Base-by-base conservation (phyloP, 2,329 filamentous ascomycete species). In the Dactylella cylindrospora region DNA sequence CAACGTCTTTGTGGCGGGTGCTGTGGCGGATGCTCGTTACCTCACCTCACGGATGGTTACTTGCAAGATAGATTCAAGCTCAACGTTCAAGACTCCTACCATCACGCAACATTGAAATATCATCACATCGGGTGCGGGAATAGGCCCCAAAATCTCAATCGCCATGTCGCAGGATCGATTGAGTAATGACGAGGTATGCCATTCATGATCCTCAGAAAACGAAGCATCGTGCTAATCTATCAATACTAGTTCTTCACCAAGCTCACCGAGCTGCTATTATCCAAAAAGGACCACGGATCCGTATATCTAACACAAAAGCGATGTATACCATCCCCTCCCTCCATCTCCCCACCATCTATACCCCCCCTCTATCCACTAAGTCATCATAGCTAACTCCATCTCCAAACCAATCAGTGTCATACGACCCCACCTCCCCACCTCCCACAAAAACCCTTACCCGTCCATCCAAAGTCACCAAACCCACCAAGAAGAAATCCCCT, bases 301-400 rank as follows among this genome's bases (percentile, higher is more conserved):
- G 77, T 94, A 66, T 84, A 81, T 72, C 76, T 94, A 57, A 84
- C 81, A 45, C 88, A 94, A 71, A 91, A 91, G 72, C 80, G 86
- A 74, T 73, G 85, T 87, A 77, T 65, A 79, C 43, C 20, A 12
- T 26, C 70, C 8, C 9, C 5, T 33, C 39, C 15, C 45, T 22
- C 15, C 29, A 19, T 28, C 20, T 10, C 26, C 22, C 45, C n/a
- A n/a, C 25, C 13, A 35, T 20, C 23, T 22, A 29, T 36, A 20
- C 10, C 15, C 38, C 2, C 22, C 6, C 25, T 17, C 15, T 8
- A 32, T 43, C 19, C 6, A 29, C 26, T 28, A 22, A n/a, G 23
- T 9, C 8, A 49, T 12, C 8, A n/a, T 41, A 12, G 23, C 15
- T 46, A 31, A 19, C 26, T 39, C 13, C 36, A 20, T 45, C n/a